These are phyloP conservation scores for Leccinum griseonigrum DNA, from an alignment of 1,284 basidiomycete genomes.

Conservation along the genomic window DNA sequence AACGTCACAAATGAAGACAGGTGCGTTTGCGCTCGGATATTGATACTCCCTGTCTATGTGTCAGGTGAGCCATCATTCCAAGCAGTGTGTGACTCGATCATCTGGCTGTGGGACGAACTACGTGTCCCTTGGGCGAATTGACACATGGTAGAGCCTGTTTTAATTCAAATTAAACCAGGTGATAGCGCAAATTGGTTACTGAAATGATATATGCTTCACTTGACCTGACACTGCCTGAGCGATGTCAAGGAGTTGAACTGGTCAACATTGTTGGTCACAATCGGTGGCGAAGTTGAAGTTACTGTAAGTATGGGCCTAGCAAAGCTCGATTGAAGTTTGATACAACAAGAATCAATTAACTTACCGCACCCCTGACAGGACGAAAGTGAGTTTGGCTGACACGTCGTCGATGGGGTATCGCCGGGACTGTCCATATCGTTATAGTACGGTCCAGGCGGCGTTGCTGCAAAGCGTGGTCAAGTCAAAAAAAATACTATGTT, in stretches of 20 bases:
- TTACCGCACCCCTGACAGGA: too few species aligned
- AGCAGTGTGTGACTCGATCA: background rate
- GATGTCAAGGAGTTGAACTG: too few species aligned
- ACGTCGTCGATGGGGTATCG: background rate
- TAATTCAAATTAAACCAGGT: background rate
- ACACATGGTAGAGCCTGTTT: slow-evolving; percentile 4
- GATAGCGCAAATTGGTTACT: background rate
- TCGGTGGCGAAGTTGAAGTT: too few species aligned
- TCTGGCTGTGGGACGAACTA: slow-evolving; percentile 6
- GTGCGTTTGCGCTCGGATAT: slow-evolving; percentile 1
- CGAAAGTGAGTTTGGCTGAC: background rate
- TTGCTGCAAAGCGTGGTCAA: too few species aligned
- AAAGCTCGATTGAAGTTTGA: too few species aligned
- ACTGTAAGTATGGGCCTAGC: too few species aligned
- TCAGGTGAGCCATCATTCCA: slow-evolving; percentile 7
- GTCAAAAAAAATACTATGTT: too few species aligned
- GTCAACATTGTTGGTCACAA: too few species aligned
- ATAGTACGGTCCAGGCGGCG: too few species aligned
- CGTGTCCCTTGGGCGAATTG: background rate
- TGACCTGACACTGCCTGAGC: too few species aligned
- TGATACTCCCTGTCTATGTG: slow-evolving; percentile 1
- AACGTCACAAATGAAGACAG: background rate
- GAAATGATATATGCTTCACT: background rate
- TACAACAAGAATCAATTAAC: too few species aligned
- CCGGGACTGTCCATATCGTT: too few species aligned